Evolutionary conservation across 2,329 filamentous ascomycete species (phyloP), one percentile per base, ranked within the genome.

Genomic region (Ophiosphaerella narmari): DNA sequence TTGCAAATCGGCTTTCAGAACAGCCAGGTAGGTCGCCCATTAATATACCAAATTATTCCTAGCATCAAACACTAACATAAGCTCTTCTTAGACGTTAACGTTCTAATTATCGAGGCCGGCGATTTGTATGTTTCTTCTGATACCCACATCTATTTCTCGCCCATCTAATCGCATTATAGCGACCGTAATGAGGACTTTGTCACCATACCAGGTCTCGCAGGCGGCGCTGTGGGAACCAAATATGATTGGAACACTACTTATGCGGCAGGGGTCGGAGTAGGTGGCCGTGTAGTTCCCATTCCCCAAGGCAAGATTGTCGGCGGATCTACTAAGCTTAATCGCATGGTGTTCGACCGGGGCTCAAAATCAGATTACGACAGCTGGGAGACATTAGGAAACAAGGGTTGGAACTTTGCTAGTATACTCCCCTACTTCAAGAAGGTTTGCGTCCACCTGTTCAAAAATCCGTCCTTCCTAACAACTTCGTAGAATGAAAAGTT

Each of bases 321-420:
- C n/a, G 63, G 63, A 21, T 60, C 58, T 9, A 62, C 61, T 4
- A 63, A 63, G 44, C 41, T 80, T n/a, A 79, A 79, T 48, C 69
- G 75, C 16, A 61, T 71, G 55, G 62, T 63, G 2, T 66, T 66
- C 41, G 65, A 69, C 38, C 66, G 68, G 16, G 66, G 56, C 7
- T 42, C 55, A 4, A 60, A 54, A 34, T 58, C 63, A 7, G 70
- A 73, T 26, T 72, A 68, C 33, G 63, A 71, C 59, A 60, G 48
- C 9, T 68, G 66, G 64, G 62, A 64, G 41, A 14, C 39, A 7
- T 47, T 68, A 8, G 63, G 64, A 2, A 65, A 65, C 32, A 33
- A 53, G 13, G 64, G 65, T 14, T 68, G 64, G 67, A 48, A 66
- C 39, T 69, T 67, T 39, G 52, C 59, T 2, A 51, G 48, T 5